Base-by-base conservation (phyloP, 2,329 filamentous ascomycete species). In the Coniochaeta sp. region DNA sequence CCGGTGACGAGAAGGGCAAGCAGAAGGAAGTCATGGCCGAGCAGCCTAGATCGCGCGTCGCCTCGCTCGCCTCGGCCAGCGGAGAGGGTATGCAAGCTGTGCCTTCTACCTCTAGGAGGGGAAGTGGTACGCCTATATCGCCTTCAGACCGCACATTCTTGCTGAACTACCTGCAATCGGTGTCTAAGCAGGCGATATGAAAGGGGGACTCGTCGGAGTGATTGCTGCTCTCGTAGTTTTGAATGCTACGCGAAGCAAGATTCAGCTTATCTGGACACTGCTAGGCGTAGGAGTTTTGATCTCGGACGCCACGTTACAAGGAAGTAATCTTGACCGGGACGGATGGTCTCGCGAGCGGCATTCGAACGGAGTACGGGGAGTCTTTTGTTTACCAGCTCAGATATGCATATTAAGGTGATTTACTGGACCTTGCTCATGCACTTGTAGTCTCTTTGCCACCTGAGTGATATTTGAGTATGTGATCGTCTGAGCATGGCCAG, bases 71-170 rank as follows among this genome's bases (percentile, higher is more conserved):
- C 12, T 77, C 79, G 58, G 73, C 72, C 11, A 69, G 66, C 31
- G 74, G 73, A 14, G 75, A 76, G 26, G 66, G 60, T 8, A 62
- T 57, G 2, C 63, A 64, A 11, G 66, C 64, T n/a, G 63, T 47
- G 16, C 43, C 64, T 28, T 52, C 50, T 61, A 66, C 71, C 1
- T 64, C 67, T 6, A 75, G 74, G 40, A 74, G 79, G 44, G 76
- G 80, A 12, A 77, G 77, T 19, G 82, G 79, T 67, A 78, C 79
- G 34, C 77, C 82, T 14, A 85, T 86, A 52, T 89, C 87, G 4
- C 83, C 89, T 0, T 88, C 85, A 0, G 87, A 95, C 66, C 88
- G 89, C 69, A 87, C 81, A 17, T 95, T 95, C 67, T 75, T 96
- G 69, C 78, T 95, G 58, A 88, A 84, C 11, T 95, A 91, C 69